Percentiles rank a stretch among this genome's conserved stretches.
These are phyloP conservation scores for Pleurotus citrinopileatus DNA, from an alignment of 768 basidiomycete genomes.

Conservation along the genomic window DNA sequence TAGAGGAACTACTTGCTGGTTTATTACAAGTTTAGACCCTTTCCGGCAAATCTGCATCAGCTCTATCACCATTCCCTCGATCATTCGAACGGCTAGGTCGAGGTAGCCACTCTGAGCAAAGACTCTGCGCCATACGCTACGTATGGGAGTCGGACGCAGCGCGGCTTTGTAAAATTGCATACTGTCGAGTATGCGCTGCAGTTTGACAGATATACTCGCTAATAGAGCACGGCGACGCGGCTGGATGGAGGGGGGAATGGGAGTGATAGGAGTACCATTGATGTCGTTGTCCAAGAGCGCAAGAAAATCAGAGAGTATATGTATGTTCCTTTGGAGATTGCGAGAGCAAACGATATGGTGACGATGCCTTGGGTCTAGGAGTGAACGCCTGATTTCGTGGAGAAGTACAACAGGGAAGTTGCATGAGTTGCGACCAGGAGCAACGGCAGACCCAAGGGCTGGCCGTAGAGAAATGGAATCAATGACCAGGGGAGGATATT, in stretches of 20 bases:
- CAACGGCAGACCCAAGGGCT: neutral
- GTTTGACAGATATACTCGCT: neutral
- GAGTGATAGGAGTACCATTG: neutral
- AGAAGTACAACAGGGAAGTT: neutral
- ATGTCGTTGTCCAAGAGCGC: neutral
- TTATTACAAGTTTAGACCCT: neutral
- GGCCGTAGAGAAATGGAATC: neutral
- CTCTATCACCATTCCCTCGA: neutral
- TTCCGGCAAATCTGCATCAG: neutral
- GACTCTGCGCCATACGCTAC: neutral
- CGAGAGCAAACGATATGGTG: neutral
- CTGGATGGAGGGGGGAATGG: neutral
- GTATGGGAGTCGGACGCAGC: neutral
- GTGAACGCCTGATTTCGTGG: neutral
- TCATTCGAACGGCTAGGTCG: neutral
- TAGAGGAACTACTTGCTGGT: neutral
- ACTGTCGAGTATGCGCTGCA: neutral
- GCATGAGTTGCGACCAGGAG: neutral
- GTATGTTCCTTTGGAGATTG: neutral
- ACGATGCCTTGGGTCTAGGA: neutral
- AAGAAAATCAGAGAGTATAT: neutral
- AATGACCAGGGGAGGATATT: neutral
- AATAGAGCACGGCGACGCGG: neutral
- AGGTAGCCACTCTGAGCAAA: neutral
- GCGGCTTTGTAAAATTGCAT: neutral